Evolutionary conservation across 2,329 filamentous ascomycete genomes (phyloP).

Genomic region (Penicillium sp.): DNA sequence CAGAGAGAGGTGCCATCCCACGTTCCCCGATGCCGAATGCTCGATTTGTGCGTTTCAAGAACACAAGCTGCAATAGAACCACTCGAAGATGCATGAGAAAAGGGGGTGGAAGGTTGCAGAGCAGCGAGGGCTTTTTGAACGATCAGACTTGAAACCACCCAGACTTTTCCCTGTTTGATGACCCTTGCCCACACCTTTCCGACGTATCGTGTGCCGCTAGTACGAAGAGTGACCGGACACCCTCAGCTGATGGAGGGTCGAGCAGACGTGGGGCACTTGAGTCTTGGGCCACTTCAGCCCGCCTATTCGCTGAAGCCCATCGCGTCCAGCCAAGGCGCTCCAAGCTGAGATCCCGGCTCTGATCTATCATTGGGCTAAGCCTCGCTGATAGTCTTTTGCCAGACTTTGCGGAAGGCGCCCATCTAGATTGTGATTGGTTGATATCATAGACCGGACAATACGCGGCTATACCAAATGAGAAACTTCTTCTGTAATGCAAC

Average conservation of each 20-base stretch:
- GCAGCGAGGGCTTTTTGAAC: not conserved
- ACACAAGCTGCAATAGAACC: not conserved
- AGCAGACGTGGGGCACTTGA: conserved; percentile 36
- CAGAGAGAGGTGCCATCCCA: conserved; percentile 16
- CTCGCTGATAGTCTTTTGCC: conserved; percentile 36
- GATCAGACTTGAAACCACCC: conserved; percentile 12
- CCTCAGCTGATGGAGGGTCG: conserved; percentile 42
- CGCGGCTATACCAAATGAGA: conserved; percentile 1
- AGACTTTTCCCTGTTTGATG: conserved; percentile 4
- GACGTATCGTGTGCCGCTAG: conserved; percentile 26
- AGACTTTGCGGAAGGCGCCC: conserved; percentile 40
- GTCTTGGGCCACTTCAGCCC: conserved; percentile 36
- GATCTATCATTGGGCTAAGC: conserved; percentile 46
- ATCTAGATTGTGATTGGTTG: conserved; percentile 8
- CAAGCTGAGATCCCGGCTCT: conserved; percentile 43
- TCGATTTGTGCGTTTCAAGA: conserved; percentile 12
- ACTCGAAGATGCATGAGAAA: conserved; percentile 8
- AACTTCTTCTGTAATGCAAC: not conserved
- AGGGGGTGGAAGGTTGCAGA: conserved; percentile 13
- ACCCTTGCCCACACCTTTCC: conserved; percentile 15
- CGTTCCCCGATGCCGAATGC: conserved; percentile 15
- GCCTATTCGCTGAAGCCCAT: conserved; percentile 37
- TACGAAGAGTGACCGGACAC: conserved; percentile 14
- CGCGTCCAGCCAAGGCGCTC: conserved; percentile 34
- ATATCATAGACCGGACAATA: conserved; percentile 10